Percentiles rank a stretch among this genome's conserved stretches.
phyloP scores from a whole-genome alignment of 2,329 filamentous ascomycete genomes.

The Lanzia echinophila region DNA sequence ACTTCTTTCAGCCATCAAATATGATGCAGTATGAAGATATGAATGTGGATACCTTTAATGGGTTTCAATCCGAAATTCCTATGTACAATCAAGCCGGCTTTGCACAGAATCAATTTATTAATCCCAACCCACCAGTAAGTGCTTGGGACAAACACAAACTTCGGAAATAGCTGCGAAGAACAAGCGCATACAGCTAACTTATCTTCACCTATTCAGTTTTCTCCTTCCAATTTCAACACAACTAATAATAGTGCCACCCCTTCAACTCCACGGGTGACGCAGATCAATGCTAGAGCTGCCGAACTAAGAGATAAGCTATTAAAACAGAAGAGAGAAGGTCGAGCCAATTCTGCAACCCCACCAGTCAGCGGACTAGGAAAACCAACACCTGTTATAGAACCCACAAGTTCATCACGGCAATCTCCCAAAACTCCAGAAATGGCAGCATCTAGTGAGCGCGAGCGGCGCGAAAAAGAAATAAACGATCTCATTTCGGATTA shows the following conservation, averaged over 20 bases:
- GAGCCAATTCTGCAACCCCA: conserved; percentile 22
- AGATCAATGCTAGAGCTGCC: conserved; percentile 26
- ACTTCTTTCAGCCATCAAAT: conserved; percentile 17
- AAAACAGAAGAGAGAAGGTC: conserved; percentile 18
- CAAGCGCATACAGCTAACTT: conserved; percentile 15
- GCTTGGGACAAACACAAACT: conserved; percentile 2
- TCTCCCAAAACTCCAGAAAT: conserved; percentile 15
- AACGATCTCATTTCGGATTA: conserved; percentile 26
- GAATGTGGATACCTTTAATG: conserved; percentile 14
- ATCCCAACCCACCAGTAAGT: conserved; percentile 22
- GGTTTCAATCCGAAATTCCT: conserved; percentile 19
- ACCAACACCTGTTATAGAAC: conserved; percentile 7
- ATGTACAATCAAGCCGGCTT: conserved; percentile 20
- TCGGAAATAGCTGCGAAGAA: neutral
- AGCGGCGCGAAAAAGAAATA: conserved; percentile 20
- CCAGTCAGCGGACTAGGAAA: conserved; percentile 11
- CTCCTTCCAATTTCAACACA: conserved; percentile 16
- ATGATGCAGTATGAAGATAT: conserved; percentile 16
- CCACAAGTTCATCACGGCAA: conserved; percentile 15
- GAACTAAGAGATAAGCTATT: conserved; percentile 29
- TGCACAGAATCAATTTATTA: conserved; percentile 22
- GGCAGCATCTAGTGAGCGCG: conserved; percentile 6
- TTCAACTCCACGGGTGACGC: conserved; percentile 15
- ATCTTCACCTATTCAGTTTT: conserved; percentile 16
- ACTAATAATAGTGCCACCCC: conserved; percentile 11